Base-by-base conservation (phyloP, 768 basidiomycete genomes). In the Lactarius sanguifluus region DNA sequence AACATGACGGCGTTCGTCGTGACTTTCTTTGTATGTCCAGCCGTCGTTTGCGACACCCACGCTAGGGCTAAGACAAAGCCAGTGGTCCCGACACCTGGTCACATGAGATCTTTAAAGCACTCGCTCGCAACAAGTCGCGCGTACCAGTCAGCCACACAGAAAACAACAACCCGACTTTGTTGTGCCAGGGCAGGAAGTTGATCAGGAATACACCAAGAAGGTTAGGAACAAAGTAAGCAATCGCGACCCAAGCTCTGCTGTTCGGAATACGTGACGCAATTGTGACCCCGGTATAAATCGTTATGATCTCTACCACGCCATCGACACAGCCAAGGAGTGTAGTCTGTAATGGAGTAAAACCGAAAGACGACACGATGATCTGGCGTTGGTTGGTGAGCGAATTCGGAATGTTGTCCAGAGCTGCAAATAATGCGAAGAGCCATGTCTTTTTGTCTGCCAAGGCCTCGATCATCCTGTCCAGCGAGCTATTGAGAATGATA, bases 1-100 rank as follows among this genome's bases (percentile, higher is more conserved):
- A 92, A 80, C 81, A 91, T 83, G 68, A 92, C 85, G 0, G 91
- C 88, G 71, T 92, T 91, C 70, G 77, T 69, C 25, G 90, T 88
- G 0, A 92, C 81, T 67, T 82, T 80, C 76, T 90, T 90, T 38
- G 89, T 91, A 71, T 90, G 89, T 0, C 88, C 89, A 0, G 88
- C 83, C 0, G 87, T 90, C 7, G 88, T 83, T 50, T 75, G 82
- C 1, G 82, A 83, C 16, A 90, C 72, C 90, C 90, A 91, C 3
- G 86, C 81, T 50, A 91, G 71, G 15, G 83, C 77, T 18, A 91
- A 75, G 13, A 84, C 82, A 64, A 89, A 90, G 8, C 83, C 85
- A 3, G 87, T 84, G 5, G 81, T 81, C 20, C 80, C 82, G 41
- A 85, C 77, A 65, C 79, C 83, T 79, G 66, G 60, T 55, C 59